Percentiles rank a stretch among this genome's conserved stretches.
Conservation (phyloP, 108 stramenopile genomes). For the Conticribra weissflogii region DNA sequence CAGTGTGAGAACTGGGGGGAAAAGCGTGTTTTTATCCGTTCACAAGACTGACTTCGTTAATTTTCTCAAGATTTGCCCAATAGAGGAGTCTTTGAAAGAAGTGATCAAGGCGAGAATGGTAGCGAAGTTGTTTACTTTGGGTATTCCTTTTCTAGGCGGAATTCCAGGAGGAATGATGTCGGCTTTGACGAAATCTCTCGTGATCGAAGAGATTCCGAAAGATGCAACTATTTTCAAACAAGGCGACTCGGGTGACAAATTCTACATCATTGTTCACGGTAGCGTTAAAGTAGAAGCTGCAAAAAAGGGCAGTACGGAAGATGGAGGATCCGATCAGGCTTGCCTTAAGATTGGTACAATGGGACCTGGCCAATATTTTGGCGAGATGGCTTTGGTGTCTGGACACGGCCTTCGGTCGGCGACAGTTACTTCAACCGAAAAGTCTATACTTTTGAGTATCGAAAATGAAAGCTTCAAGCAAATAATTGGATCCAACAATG, state of each 20-base stretch:
- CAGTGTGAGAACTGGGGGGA: conserved; percentile 48
- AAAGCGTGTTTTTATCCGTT: conserved; percentile 53
- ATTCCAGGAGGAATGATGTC: conserved; percentile 47
- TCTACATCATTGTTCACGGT: conserved; percentile 61
- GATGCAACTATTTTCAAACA: conserved; percentile 51
- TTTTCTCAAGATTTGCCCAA: conserved; percentile 50
- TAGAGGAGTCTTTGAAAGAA: conserved; percentile 36
- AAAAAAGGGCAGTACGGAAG: not conserved
- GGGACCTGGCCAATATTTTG: conserved; percentile 86
- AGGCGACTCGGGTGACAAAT: conserved; percentile 53
- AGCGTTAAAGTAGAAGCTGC: conserved; percentile 42
- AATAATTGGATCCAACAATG: conserved; percentile 40
- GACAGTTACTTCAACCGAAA: conserved; percentile 47
- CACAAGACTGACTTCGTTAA: conserved; percentile 53
- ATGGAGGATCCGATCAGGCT: conserved; percentile 11
- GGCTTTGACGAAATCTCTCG: conserved; percentile 29
- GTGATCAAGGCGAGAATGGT: conserved; percentile 59
- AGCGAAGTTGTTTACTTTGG: conserved; percentile 49
- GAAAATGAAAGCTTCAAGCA: conserved; percentile 54
- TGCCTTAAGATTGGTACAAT: conserved; percentile 56
- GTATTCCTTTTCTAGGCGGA: conserved; percentile 55
- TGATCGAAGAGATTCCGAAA: conserved; percentile 47
- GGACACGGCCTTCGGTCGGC: conserved; percentile 35
- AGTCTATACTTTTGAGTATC: conserved; percentile 49
- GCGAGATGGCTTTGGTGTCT: conserved; percentile 81